Conservation (phyloP, 2,329 filamentous ascomycete species). For the Neonectria magnoliae region DNA sequence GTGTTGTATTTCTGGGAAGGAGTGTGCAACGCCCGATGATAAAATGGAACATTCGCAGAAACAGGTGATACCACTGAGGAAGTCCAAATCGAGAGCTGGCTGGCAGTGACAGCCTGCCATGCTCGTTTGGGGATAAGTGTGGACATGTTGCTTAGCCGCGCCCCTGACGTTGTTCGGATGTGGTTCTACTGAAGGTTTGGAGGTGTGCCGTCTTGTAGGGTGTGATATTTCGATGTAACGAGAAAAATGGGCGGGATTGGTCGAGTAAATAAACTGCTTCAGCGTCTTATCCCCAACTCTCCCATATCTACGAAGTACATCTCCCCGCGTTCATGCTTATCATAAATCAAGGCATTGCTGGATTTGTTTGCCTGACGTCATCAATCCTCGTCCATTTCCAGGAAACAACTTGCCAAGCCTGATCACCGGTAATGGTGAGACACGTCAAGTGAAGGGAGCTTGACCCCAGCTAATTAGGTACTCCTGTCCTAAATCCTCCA, state of each 20-base stretch:
- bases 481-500: too few species aligned
- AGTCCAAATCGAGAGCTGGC: not conserved
- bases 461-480: too few species aligned
- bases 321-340: not conserved
- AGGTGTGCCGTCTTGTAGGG: not conserved
- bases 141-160: constrained; percentile 6
- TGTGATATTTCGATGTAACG: not conserved
- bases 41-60: not conserved
- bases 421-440: not conserved
- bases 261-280: not conserved
- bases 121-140: constrained; percentile 12
- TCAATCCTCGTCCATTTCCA: not conserved
- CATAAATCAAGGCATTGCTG: not conserved
- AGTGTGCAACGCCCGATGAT: constrained; percentile 9
- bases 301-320: not conserved
- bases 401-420: not conserved
- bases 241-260: not conserved
- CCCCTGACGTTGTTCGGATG: not conserved
- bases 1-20: constrained; percentile 3
- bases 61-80: not conserved
- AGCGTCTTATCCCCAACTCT: not conserved
- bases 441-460: too few species aligned
- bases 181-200: not conserved
- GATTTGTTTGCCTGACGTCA: not conserved
- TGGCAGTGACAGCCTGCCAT: not conserved